Conservation (phyloP, 1,139 yeast species). For the Geotrichum siamense region DNA sequence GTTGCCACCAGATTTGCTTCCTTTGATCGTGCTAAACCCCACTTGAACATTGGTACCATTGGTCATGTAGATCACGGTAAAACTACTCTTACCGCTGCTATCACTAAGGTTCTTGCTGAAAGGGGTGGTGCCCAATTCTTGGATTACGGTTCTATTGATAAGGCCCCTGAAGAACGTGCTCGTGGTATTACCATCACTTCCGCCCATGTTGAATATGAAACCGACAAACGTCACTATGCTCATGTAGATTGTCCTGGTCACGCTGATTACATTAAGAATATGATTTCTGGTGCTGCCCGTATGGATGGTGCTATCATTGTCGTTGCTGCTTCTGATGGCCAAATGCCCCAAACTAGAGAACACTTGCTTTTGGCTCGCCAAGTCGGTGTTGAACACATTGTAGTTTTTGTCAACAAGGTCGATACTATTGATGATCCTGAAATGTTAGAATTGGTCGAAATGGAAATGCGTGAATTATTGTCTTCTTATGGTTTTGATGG, state of each 20-base stretch:
- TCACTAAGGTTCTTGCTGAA: slow-evolving; percentile 85
- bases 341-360: slow-evolving; percentile 99
- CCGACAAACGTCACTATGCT: slow-evolving; percentile 88
- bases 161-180: slow-evolving; percentile 99
- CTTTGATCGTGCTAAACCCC: slow-evolving; percentile 57
- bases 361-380: slow-evolving; percentile 97
- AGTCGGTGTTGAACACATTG: slow-evolving; percentile 97
- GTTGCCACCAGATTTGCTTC: slow-evolving; percentile 20
- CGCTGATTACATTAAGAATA: slow-evolving; percentile 96
- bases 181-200: slow-evolving; percentile 98
- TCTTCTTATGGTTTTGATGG: slow-evolving; percentile 92
- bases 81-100: slow-evolving; percentile 96
- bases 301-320: slow-evolving; percentile 99
- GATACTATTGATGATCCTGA: slow-evolving; percentile 98
- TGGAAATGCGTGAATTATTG: slow-evolving; percentile 99
- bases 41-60: slow-evolving; percentile 91
- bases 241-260: slow-evolving; percentile 99
- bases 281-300: slow-evolving; percentile 99
- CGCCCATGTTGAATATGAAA: slow-evolving; percentile 94
- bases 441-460: slow-evolving; percentile 98
- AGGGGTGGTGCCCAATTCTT: slow-evolving; percentile 89
- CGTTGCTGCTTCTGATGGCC: slow-evolving; percentile 98
- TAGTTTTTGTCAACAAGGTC: slow-evolving; percentile 95
- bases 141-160: slow-evolving; percentile 90
- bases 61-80: slow-evolving; percentile 99